Conservation (phyloP, 805 yeast species). For the Groenewaldozyma salmanticensis region DNA sequence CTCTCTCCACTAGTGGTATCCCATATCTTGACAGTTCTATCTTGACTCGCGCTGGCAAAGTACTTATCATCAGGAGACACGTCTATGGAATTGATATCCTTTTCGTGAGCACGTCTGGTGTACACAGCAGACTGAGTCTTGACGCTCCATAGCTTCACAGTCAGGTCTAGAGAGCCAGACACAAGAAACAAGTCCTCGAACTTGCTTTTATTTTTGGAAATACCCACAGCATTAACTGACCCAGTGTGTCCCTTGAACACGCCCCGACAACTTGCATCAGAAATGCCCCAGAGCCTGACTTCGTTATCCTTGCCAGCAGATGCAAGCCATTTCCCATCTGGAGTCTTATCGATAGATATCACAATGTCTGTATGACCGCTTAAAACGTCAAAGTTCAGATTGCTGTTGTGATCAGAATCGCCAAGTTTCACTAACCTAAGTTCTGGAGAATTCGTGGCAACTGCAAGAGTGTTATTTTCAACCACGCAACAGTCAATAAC, state of each 20-base stretch:
- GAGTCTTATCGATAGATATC: conserved; percentile 66
- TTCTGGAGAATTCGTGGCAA: conserved; percentile 92
- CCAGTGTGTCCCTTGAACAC: conserved; percentile 80
- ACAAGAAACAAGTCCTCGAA: conserved; percentile 54
- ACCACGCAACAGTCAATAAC: conserved; percentile 75
- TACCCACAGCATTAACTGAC: conserved; percentile 70
- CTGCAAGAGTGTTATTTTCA: conserved; percentile 59
- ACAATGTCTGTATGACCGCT: conserved; percentile 84
- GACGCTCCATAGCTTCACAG: conserved; percentile 77
- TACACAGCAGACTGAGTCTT: conserved; percentile 47
- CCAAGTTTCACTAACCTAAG: conserved; percentile 57
- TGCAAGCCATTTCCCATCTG: conserved; percentile 81
- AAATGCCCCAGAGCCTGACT: conserved; percentile 70
- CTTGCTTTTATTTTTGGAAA: conserved; percentile 42
- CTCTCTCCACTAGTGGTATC: conserved; percentile 77
- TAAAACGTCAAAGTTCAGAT: conserved; percentile 51
- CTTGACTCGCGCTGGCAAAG: conserved; percentile 92
- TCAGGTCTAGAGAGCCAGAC: conserved; percentile 79
- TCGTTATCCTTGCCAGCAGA: conserved; percentile 86
- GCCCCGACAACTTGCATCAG: conserved; percentile 38
- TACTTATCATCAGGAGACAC: conserved; percentile 82
- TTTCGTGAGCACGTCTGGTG: conserved; percentile 94
- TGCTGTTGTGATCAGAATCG: conserved; percentile 26
- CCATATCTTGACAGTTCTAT: conserved; percentile 88
- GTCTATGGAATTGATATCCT: conserved; percentile 85